Conservation (phyloP, 2,329 filamentous ascomycete genomes). For the Trichoderma asperellum region DNA sequence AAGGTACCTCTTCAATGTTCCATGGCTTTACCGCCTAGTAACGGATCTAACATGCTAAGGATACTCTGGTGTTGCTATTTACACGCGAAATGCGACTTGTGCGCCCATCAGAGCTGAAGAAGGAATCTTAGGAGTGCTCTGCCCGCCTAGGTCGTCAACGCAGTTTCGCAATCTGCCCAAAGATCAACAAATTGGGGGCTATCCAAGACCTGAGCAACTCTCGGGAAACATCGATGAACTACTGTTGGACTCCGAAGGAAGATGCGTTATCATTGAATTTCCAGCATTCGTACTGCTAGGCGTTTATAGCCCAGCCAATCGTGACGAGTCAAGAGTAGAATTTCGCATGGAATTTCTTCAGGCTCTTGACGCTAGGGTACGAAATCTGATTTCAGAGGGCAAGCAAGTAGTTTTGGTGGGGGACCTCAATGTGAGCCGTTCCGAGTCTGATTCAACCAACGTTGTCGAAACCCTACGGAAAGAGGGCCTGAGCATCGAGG, state of each 20-base stretch:
- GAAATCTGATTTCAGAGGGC: conserved; percentile 78
- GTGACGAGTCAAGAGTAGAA: conserved; percentile 79
- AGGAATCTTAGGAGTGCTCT: conserved; percentile 83
- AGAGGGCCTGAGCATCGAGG: conserved; percentile 66
- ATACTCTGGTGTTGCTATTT: conserved; percentile 94
- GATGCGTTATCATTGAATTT: conserved; percentile 90
- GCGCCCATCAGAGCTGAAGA: conserved; percentile 89
- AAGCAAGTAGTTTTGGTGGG: conserved; percentile 86
- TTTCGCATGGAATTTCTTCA: conserved; percentile 82
- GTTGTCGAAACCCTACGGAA: conserved; percentile 73
- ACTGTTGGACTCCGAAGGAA: conserved; percentile 84
- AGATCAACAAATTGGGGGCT: conserved; percentile 83
- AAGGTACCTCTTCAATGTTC: conserved; percentile 60
- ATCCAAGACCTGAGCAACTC: conserved; percentile 73
- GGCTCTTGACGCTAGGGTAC: conserved; percentile 78
- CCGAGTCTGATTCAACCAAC: conserved; percentile 76
- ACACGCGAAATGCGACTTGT: conserved; percentile 85
- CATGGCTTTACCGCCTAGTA: not conserved
- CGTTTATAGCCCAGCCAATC: conserved; percentile 87
- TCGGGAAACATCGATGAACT: conserved; percentile 66
- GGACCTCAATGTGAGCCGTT: conserved; percentile 79
- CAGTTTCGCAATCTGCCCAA: conserved; percentile 75
- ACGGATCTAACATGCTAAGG: conserved; percentile 48
- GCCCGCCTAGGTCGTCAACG: conserved; percentile 69
- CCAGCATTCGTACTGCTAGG: conserved; percentile 92